Percentiles rank a stretch among this genome's conserved stretches.
Evolutionary conservation across 495 filamentous ascomycete genomes (phyloP).

Genomic region (Podospora conica): DNA sequence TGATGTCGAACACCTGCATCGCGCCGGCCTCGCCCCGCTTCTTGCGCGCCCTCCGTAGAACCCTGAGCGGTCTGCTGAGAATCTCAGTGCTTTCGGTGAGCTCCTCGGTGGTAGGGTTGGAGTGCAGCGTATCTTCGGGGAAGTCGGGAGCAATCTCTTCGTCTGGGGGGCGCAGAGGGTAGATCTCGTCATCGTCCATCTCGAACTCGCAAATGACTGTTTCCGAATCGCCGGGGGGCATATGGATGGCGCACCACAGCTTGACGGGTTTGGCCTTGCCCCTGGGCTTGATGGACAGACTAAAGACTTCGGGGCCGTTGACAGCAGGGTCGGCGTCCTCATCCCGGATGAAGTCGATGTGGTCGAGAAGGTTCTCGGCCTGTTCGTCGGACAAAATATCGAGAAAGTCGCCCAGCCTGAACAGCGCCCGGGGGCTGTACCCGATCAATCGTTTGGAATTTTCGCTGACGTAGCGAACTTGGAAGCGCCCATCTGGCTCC

Average conservation of each 20-base stretch:
- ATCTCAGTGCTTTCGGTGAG: constrained; percentile 65
- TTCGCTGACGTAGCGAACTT: constrained; percentile 78
- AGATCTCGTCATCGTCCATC: constrained; percentile 68
- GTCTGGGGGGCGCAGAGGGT: constrained; percentile 59
- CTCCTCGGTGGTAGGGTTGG: constrained; percentile 65
- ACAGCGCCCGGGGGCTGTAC: constrained; percentile 72
- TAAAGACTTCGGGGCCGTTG: constrained; percentile 85
- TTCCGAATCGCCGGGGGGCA: constrained; percentile 56
- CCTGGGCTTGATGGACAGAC: constrained; percentile 58
- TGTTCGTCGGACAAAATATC: constrained; percentile 81
- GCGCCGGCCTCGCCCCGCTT: constrained; percentile 76
- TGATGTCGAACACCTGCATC: constrained; percentile 92
- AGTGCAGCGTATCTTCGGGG: constrained; percentile 68
- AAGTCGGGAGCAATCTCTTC: constrained; percentile 49
- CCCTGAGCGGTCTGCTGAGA: constrained; percentile 68
- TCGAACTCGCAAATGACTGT: constrained; percentile 90
- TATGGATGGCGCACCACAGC: constrained; percentile 86
- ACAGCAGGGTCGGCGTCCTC: constrained; percentile 63
- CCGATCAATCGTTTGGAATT: constrained; percentile 75
- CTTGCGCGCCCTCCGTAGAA: constrained; percentile 71
- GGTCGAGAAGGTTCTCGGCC: constrained; percentile 72
- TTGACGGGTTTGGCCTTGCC: constrained; percentile 47
- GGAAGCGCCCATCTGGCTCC: constrained; percentile 56
- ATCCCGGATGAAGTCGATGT: constrained; percentile 80
- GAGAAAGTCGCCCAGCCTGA: constrained; percentile 65